phyloP scores from a whole-genome alignment of 441 rosid genomes.

The Cnidoscolus chayamansa region DNA sequence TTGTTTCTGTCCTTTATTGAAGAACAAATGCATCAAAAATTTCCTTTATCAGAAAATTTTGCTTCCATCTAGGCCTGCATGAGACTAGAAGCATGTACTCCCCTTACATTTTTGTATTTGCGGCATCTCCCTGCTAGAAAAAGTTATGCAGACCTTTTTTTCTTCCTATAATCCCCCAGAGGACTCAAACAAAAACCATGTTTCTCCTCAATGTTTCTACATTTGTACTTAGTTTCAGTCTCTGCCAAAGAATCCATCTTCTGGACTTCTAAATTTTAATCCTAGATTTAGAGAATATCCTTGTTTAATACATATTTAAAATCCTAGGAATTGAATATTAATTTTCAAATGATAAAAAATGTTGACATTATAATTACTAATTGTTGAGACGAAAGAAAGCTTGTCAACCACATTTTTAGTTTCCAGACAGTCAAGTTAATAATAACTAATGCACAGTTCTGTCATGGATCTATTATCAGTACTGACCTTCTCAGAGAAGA shows the following conservation, averaged over 20 bases:
- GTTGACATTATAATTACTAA: neutral
- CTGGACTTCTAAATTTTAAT: neutral
- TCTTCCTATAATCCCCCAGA: neutral
- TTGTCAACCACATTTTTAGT: neutral
- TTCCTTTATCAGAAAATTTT: neutral
- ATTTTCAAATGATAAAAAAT: neutral
- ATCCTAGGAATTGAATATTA: neutral
- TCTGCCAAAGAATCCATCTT: neutral
- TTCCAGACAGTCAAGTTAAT: neutral
- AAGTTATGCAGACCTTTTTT: neutral
- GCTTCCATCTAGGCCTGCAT: neutral
- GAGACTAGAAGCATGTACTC: neutral
- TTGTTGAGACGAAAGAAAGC: neutral
- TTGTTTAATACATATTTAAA: neutral
- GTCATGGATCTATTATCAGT: slow-evolving; percentile 1
- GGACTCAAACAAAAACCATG: neutral
- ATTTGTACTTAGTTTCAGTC: neutral
- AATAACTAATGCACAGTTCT: slow-evolving; percentile 6
- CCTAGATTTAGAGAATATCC: neutral
- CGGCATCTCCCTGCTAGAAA: neutral
- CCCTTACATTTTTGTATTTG: neutral
- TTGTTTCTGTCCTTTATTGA: neutral
- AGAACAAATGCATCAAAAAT: neutral
- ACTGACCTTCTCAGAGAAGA: slow-evolving; percentile 95
- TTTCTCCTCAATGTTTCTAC: neutral